A percentile compares a stretch with the other conserved stretches of the same genome.
These are phyloP conservation scores for Rhodotorula sp. DNA, from an alignment of 1,284 basidiomycete species.

Conservation along the genomic window DNA sequence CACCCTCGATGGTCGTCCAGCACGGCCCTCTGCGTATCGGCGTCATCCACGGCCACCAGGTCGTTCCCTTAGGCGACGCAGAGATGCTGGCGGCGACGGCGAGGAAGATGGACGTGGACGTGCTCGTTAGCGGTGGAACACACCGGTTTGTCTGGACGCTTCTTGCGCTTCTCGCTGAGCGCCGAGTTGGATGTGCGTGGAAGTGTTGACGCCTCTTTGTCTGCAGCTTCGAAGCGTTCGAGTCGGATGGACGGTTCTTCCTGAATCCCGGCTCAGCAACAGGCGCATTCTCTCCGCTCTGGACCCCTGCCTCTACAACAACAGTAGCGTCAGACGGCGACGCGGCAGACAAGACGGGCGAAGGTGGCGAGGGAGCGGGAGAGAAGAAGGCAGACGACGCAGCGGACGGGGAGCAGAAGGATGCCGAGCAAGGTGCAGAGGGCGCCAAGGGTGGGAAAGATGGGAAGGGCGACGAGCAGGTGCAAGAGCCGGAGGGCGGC, in stretches of 20 bases:
- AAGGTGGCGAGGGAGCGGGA: not conserved
- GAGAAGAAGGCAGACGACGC: constrained; percentile 1
- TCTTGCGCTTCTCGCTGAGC: not conserved
- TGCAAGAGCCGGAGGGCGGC: constrained; percentile 40
- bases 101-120: constrained; percentile 95
- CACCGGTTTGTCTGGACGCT: constrained; percentile 64
- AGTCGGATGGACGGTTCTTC: constrained; percentile 88
- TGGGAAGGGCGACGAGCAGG: not conserved
- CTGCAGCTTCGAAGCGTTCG: constrained; percentile 84
- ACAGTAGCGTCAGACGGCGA: not conserved
- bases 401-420: not conserved
- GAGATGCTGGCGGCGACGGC: constrained; percentile 84
- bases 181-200: not conserved
- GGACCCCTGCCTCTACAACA: constrained; percentile 9
- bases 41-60: constrained; percentile 91
- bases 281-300: constrained; percentile 63
- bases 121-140: constrained; percentile 88
- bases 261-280: constrained; percentile 95
- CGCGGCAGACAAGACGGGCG: not conserved
- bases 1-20: constrained; percentile 75
- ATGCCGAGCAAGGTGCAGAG: not conserved
- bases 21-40: constrained; percentile 91
- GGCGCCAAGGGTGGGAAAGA: not conserved
- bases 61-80: constrained; percentile 85
- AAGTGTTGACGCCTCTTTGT: not conserved